Percentiles rank a stretch among this genome's conserved stretches.
Conservation (phyloP, 1,284 basidiomycete genomes). For the Cutaneotrichosporon sp. region DNA sequence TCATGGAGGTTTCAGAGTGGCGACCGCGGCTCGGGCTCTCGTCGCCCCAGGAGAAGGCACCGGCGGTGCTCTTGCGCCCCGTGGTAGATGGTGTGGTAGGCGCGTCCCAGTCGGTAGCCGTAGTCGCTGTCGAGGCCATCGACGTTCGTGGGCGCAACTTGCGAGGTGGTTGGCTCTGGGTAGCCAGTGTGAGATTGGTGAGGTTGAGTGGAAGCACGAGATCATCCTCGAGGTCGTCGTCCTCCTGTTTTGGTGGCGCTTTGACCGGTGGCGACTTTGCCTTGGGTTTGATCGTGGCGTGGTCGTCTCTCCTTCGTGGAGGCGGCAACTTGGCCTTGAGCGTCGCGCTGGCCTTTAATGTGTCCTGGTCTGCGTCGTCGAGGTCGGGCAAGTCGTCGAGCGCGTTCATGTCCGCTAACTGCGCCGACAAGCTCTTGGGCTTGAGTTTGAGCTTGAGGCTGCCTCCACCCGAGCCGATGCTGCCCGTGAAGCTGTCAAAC, state of each 20-base stretch:
- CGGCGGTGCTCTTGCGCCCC: slow-evolving; percentile 23
- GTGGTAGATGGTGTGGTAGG: slow-evolving; percentile 25
- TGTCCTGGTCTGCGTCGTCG: slow-evolving; percentile 46
- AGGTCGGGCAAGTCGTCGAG: slow-evolving; percentile 44
- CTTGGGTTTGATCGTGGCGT: slow-evolving; percentile 17
- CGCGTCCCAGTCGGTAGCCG: slow-evolving; percentile 29
- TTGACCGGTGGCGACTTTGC: background rate
- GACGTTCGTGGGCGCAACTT: slow-evolving; percentile 33
- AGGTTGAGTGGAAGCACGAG: slow-evolving; percentile 48
- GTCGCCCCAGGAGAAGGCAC: slow-evolving; percentile 32
- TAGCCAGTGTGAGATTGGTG: slow-evolving; percentile 43
- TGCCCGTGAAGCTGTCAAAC: background rate
- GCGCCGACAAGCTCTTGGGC: slow-evolving; percentile 22
- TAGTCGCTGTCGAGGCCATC: slow-evolving; percentile 31
- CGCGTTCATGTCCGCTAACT: slow-evolving; percentile 36
- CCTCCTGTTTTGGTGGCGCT: slow-evolving; percentile 1
- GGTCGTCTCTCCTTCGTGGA: slow-evolving; percentile 17
- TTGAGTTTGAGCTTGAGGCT: slow-evolving; percentile 10
- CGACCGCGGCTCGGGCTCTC: slow-evolving; percentile 27
- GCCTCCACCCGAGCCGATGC: background rate
- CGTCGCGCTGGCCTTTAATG: slow-evolving; percentile 47
- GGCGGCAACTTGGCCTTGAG: slow-evolving; percentile 48
- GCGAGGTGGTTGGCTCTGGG: slow-evolving; percentile 25
- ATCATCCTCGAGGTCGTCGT: slow-evolving; percentile 40
- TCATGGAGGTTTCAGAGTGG: slow-evolving; percentile 40